Base-by-base conservation (phyloP, 768 basidiomycete genomes). In the Gloeostereum incarnatum region DNA sequence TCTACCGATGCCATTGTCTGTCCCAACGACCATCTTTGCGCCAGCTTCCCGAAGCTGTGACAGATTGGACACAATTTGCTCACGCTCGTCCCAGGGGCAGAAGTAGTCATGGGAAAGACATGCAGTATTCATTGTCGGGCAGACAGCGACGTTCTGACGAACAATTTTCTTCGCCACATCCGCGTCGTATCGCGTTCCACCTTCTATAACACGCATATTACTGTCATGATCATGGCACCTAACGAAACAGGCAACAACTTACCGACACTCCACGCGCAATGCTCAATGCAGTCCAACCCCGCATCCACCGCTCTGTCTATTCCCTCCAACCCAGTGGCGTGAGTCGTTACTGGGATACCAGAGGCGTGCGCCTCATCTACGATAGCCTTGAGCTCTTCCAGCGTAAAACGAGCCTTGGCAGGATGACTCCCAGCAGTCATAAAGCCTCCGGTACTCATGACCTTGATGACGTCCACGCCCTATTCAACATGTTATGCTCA, bases 401-500 rank as follows among this genome's bases (percentile, higher is more conserved):
- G n/a, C 13, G 39, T 22, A 33, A 33, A 40, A 11, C 39, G 31
- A 20, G 39, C 39, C 16, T 20, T 33, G 20, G n/a, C 39, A 31
- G 39, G 39, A 2, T 25, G 29, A 19, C 32, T 35, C 17, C 39
- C 39, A 24, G 31, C 30, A 6, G 39, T 40, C 14, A 40, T 30
- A 25, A 40, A 40, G 6, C 39, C 39, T 33, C 39, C 39, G 22
- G 39, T 40, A 14, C 31, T 25, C 39, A 40, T 40, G 13, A 40
- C 39, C 34, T 40, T 40, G 33, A 40, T 35, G n/a, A 40, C 32
- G n/a, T 40, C 39, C n/a, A 35, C 39, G 31, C 39, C 39, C 39
- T 39, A 25, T 14, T 7, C 6, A 10, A 26, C 2, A 16, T 14
- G 6, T n/a, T n/a, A 22, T 7, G 13, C 31, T 31, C n/a, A 8